A percentile compares a stretch with the other conserved stretches of the same genome.
Conservation (phyloP, 2,329 filamentous ascomycete species). For the Plectosphaerella plurivora region DNA sequence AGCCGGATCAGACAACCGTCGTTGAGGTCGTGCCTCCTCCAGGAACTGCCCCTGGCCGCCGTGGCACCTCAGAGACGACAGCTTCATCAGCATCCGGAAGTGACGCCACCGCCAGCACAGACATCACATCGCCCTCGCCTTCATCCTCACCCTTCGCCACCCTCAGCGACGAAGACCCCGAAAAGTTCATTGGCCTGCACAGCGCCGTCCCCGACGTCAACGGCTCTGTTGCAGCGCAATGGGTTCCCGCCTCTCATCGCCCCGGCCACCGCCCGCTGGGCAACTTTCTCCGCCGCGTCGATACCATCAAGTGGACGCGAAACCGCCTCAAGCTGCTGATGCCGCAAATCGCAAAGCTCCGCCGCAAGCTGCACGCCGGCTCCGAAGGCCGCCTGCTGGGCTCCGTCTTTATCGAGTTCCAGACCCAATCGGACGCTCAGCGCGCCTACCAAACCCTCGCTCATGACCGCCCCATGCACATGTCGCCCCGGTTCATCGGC, state of each 20-base stretch:
- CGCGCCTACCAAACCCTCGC: slow-evolving; percentile 76
- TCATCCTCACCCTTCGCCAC: too few species aligned
- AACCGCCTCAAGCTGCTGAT: slow-evolving; percentile 37
- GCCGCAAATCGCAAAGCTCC: slow-evolving; percentile 54
- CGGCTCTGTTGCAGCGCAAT: slow-evolving; percentile 62
- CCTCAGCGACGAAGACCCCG: slow-evolving; percentile 9
- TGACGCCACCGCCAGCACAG: slow-evolving; percentile 29
- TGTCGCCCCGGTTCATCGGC: slow-evolving; percentile 81
- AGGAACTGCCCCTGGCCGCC: neutral
- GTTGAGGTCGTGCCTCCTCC: too few species aligned
- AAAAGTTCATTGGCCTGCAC: slow-evolving; percentile 17
- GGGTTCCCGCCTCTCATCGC: slow-evolving; percentile 67
- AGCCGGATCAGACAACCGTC: slow-evolving; percentile 13
- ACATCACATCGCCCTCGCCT: slow-evolving; percentile 29
- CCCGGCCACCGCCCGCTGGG: slow-evolving; percentile 67
- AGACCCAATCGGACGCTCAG: slow-evolving; percentile 77
- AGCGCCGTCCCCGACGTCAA: slow-evolving; percentile 32
- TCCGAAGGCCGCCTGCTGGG: slow-evolving; percentile 56
- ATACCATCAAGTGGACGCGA: slow-evolving; percentile 89
- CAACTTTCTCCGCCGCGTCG: slow-evolving; percentile 80
- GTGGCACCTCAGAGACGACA: neutral
- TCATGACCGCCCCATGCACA: slow-evolving; percentile 76
- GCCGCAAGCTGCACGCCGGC: slow-evolving; percentile 58
- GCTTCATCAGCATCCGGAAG: slow-evolving; percentile 44
- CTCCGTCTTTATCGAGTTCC: slow-evolving; percentile 92